Percentiles rank a stretch among this genome's conserved stretches.
These are phyloP conservation scores for Leptomonas pyrrhocoris DNA, from an alignment of 208 protist species.

Conservation along the genomic window DNA sequence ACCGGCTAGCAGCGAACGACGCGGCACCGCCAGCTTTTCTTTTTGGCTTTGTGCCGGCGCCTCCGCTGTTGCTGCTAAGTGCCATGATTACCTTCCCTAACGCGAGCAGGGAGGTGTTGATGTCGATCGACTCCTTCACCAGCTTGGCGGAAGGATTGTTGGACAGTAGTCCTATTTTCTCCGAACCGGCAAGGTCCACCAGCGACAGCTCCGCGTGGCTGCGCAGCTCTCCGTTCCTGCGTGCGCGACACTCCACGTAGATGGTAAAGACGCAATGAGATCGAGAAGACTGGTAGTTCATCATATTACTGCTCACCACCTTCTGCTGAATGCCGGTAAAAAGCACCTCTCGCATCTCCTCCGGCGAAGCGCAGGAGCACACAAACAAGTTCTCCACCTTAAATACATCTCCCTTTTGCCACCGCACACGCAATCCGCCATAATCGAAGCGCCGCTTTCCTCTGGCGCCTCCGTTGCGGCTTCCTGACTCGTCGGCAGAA, in stretches of 20 bases:
- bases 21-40: background rate
- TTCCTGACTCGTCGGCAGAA: background rate
- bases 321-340: slow-evolving; percentile 75
- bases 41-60: background rate
- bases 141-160: slow-evolving; percentile 54
- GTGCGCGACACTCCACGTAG: slow-evolving; percentile 64
- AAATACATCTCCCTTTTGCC: slow-evolving; percentile 72
- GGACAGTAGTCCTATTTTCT: slow-evolving; percentile 73
- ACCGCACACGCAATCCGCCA: slow-evolving; percentile 59
- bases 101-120: slow-evolving; percentile 91
- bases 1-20: background rate
- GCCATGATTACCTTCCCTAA: slow-evolving; percentile 93
- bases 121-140: slow-evolving; percentile 89
- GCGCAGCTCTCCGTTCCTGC: slow-evolving; percentile 39
- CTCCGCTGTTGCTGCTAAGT: slow-evolving; percentile 36
- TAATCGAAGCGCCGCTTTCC: slow-evolving; percentile 20
- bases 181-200: slow-evolving; percentile 93
- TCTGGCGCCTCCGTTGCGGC: background rate
- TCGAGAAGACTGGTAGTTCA: slow-evolving; percentile 92
- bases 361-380: slow-evolving; percentile 64
- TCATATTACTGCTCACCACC: slow-evolving; percentile 75
- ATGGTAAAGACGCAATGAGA: slow-evolving; percentile 93
- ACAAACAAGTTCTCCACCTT: slow-evolving; percentile 89
- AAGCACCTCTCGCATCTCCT: slow-evolving; percentile 81
- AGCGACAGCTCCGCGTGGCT: slow-evolving; percentile 78